phyloP scores from a whole-genome alignment of 108 stramenopile genomes.

The Epipyxis sp. region DNA sequence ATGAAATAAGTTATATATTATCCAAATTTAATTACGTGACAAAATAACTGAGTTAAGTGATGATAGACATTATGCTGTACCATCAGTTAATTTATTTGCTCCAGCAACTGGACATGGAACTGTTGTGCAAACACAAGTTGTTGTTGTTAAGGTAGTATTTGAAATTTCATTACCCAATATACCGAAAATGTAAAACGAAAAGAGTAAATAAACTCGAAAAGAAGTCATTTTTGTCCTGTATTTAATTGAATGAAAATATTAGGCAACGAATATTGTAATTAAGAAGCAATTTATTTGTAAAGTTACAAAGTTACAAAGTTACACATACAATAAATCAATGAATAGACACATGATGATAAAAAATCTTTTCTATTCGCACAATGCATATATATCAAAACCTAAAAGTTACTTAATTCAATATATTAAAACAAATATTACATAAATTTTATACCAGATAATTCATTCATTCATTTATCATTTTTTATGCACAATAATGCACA shows the following conservation, averaged over 20 bases:
- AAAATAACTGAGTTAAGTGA: not conserved
- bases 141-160: not conserved
- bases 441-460: too few species aligned
- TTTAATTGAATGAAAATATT: not conserved
- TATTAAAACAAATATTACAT: too few species aligned
- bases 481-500: too few species aligned
- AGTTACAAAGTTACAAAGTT: too few species aligned
- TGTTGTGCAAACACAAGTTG: constrained; percentile 24
- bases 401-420: too few species aligned
- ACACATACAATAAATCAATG: too few species aligned
- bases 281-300: too few species aligned
- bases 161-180: not conserved
- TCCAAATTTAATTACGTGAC: not conserved
- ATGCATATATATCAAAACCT: too few species aligned
- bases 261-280: too few species aligned
- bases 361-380: too few species aligned
- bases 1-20: not conserved
- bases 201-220: not conserved
- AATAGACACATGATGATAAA: too few species aligned
- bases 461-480: too few species aligned
- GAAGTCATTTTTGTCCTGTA: not conserved
- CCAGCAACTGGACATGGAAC: constrained; percentile 31
- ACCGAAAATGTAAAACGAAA: not conserved
- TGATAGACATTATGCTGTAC: not conserved
- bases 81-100: constrained; percentile 17